Evolutionary conservation across 257 asterid genomes (phyloP).

Genomic region (Cordia subcordata): DNA sequence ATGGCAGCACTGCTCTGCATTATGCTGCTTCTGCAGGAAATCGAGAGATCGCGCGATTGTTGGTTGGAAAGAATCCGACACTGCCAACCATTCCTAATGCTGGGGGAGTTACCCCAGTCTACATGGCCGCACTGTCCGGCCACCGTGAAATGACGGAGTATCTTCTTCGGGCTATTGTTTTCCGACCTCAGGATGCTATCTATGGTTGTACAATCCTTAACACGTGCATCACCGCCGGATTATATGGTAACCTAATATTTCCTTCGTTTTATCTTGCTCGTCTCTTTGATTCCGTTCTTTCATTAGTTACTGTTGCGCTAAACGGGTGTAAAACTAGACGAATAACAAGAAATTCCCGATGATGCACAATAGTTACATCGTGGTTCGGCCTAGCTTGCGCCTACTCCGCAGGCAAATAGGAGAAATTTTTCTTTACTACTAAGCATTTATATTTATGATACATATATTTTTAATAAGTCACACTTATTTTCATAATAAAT

Average conservation of each 20-base stretch:
- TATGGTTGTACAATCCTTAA: slow-evolving; percentile 18
- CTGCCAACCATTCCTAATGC: slow-evolving; percentile 5
- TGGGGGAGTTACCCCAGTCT: slow-evolving; percentile 19
- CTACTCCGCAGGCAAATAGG: no score
- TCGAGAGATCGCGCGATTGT: slow-evolving; percentile 5
- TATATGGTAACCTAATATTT: slow-evolving; percentile 20
- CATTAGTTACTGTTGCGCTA: not conserved
- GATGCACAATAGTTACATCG: no score
- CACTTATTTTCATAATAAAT: not conserved
- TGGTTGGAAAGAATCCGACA: not conserved
- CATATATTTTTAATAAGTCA: no score
- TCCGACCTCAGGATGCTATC: slow-evolving; percentile 1
- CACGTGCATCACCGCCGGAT: slow-evolving; percentile 11
- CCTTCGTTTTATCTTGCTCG: not conserved
- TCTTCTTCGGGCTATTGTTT: slow-evolving; percentile 3
- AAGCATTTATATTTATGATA: not conserved
- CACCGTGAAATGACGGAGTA: slow-evolving; percentile 12
- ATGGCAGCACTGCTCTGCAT: slow-evolving; percentile 27
- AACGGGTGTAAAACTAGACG: slow-evolving; percentile 8
- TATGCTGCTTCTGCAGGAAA: slow-evolving; percentile 39
- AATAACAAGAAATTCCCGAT: no score
- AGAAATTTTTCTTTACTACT: no score
- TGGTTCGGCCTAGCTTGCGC: no score
- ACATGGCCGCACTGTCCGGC: slow-evolving; percentile 26
- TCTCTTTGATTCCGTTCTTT: not conserved